These are phyloP conservation scores for Thalia dealbata DNA, from an alignment of 176 grass and related monocot species.

Conservation along the genomic window DNA sequence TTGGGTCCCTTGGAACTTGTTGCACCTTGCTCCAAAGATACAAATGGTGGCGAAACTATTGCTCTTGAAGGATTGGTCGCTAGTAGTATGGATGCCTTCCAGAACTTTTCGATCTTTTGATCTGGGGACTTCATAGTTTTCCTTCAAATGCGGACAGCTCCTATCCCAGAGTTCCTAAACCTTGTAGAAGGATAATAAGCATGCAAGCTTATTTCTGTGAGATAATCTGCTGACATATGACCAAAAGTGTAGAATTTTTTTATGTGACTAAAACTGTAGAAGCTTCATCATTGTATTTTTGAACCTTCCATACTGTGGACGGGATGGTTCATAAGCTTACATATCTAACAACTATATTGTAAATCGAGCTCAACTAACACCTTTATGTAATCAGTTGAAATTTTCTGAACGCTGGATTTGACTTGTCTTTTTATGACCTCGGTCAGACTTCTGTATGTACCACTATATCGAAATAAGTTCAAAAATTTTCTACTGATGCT, in stretches of 20 bases:
- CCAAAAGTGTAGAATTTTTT: neutral
- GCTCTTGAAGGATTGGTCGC: conserved; percentile 41
- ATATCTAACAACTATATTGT: conserved; percentile 6
- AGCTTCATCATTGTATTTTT: neutral
- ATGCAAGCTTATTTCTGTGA: neutral
- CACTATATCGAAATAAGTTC: too few species aligned
- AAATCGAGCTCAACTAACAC: neutral
- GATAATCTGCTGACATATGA: neutral
- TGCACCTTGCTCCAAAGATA: conserved; percentile 40
- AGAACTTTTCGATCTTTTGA: conserved; percentile 67
- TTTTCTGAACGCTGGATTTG: neutral
- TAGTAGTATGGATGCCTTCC: conserved; percentile 68
- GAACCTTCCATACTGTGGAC: neutral
- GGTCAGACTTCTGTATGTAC: too few species aligned
- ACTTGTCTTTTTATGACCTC: conserved; percentile 17
- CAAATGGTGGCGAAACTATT: conserved; percentile 45
- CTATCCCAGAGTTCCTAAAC: neutral
- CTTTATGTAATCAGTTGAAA: neutral
- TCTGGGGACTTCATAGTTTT: neutral
- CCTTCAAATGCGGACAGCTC: conserved; percentile 10
- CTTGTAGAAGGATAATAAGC: conserved; percentile 3
- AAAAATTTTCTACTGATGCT: too few species aligned
- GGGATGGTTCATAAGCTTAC: neutral
- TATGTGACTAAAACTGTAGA: neutral
- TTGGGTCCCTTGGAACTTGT: conserved; percentile 23